Percentiles rank a stretch among this genome's conserved stretches.
Evolutionary conservation across 306 rosid genomes (phyloP).

Genomic region (Benincasa hispida): DNA sequence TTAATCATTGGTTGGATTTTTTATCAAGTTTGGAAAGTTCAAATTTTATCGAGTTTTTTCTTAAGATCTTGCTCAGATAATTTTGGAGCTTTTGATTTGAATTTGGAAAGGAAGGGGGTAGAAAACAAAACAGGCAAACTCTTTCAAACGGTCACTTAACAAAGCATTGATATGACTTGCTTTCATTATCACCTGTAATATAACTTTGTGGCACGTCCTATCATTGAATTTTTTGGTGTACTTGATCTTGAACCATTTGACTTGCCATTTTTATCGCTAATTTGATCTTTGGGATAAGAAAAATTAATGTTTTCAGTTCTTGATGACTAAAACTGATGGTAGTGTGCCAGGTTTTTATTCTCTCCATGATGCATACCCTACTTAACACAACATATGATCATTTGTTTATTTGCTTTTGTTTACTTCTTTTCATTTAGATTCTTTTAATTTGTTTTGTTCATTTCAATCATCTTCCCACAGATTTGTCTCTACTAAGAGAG

Average conservation of each 20-base stretch:
- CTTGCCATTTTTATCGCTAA: not conserved
- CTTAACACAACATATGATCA: too few relatives aligned
- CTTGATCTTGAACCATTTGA: not conserved
- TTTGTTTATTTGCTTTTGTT: not conserved
- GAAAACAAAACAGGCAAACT: too few relatives aligned
- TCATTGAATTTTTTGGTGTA: not conserved
- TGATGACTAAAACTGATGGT: not conserved
- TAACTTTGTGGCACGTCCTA: not conserved
- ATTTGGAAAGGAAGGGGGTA: too few relatives aligned
- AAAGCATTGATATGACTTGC: not conserved
- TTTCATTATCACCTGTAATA: not conserved
- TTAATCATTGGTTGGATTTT: too few relatives aligned
- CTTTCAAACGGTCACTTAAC: not conserved
- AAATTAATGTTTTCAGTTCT: too few relatives aligned
- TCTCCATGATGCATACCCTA: too few relatives aligned
- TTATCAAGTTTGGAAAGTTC: too few relatives aligned
- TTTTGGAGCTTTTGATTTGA: too few relatives aligned
- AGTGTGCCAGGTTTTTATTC: too few relatives aligned
- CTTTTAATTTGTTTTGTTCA: not conserved
- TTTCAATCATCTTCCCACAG: slow-evolving; percentile 1
- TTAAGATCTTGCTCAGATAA: too few relatives aligned
- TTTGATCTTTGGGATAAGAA: too few relatives aligned
- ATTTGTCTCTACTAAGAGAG: not conserved
- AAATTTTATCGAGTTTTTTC: too few relatives aligned
- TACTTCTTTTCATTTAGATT: not conserved